Percentiles rank a stretch among this genome's conserved stretches.
phyloP scores from a whole-genome alignment of 139 green algal genomes.

The Limnomonas spitsbergensis region DNA sequence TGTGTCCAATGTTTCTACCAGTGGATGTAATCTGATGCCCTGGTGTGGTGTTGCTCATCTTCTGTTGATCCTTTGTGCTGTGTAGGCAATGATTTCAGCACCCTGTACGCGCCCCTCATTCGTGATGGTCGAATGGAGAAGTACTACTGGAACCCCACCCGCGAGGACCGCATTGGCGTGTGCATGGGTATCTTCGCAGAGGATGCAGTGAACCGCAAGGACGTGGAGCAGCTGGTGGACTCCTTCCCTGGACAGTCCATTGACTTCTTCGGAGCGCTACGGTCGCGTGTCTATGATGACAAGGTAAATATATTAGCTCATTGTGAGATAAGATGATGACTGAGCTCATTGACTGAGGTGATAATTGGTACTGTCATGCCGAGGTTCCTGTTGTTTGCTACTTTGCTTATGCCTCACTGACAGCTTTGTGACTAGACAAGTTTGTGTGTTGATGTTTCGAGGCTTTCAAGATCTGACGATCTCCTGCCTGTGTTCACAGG shows the following conservation, averaged over 20 bases:
- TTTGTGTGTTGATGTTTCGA: no score
- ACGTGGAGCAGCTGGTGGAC: conserved; percentile 89
- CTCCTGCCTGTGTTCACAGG: conserved; percentile 16
- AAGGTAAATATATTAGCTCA: no score
- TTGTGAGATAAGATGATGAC: no score
- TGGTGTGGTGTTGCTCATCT: no score
- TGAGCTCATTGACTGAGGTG: no score
- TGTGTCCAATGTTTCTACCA: no score
- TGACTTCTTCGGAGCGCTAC: conserved; percentile 97
- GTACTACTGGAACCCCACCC: conserved; percentile 97
- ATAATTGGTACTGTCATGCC: no score
- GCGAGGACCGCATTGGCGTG: conserved; percentile 94
- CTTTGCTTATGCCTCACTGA: neutral
- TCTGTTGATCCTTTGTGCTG: no score
- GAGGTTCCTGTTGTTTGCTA: no score
- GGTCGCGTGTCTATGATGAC: conserved; percentile 92
- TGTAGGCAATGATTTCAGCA: conserved; percentile 96
- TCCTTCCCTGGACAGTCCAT: conserved; percentile 98
- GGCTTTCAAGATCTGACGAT: no score
- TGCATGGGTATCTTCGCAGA: conserved; percentile 96
- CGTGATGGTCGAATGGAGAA: conserved; percentile 99
- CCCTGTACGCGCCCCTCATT: conserved; percentile 97
- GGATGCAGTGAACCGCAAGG: conserved; percentile 32
- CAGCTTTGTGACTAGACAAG: no score
- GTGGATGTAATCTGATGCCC: no score